Evolutionary conservation across 1,284 basidiomycete species (phyloP), one percentile per base, ranked within the genome.

Genomic region (Heterobasidion parviporum): DNA sequence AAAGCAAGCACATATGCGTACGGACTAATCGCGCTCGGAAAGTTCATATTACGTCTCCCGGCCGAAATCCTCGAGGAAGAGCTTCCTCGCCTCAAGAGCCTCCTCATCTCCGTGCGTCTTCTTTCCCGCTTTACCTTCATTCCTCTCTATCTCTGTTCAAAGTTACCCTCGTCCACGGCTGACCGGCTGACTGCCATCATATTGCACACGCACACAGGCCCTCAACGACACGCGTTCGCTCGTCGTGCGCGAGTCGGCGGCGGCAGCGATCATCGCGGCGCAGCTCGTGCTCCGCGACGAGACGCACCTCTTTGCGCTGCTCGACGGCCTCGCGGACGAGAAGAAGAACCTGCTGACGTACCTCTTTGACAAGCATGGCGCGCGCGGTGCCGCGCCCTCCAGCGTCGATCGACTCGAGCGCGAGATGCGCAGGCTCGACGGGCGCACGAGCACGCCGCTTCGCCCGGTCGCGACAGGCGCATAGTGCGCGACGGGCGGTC

Each of bases 281-380:
- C 89, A 92, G 62, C 72, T 88, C 32, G 82, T 91, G 54, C 72
- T 93, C 34, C 81, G 81, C 36, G 89, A 92, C 64, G 90, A 92
- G 66, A 82, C 83, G 0, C 86, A 90, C 61, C 73, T 93, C 3
- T 92, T 91, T 63, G 74, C 81, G 32, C 78, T 93, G 34, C 72
- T 92, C 44, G 88, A 89, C 57, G 88, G 87, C 9, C 74, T 93
- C 38, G 81, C 85, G 12, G 85, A 89, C 60, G 89, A 89, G 63
- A 90, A 92, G 76, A 91, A 90, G 75, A 92, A 92, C 65, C 73
- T 92, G 33, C 73, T 92, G 53, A 89, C 89, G 1, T 92, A 92
- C 62, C 75, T 92, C 55, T 92, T 92, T 62, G 89, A 91, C 67
- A 92, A 91, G 67, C 87, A 90, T 63, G 82, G 83, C 36, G 85